Conservation (phyloP, 2,329 filamentous ascomycete species). For the Pseudodiploospora longispora region DNA sequence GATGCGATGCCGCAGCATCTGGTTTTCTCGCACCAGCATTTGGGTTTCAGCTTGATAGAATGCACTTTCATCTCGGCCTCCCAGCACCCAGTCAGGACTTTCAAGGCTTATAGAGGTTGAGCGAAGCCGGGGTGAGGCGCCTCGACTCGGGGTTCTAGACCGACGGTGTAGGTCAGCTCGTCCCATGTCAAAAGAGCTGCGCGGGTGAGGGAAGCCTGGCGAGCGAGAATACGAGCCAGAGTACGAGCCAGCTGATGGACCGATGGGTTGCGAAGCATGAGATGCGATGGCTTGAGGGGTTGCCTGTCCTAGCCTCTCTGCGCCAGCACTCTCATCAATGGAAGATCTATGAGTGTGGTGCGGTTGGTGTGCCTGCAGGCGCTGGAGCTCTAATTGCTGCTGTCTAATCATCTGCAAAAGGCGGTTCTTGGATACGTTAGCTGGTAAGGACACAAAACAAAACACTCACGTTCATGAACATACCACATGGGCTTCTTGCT, state of each 20-base stretch:
- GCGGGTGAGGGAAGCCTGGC: slow-evolving; percentile 40
- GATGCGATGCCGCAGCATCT: slow-evolving; percentile 71
- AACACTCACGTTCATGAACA: slow-evolving; percentile 17
- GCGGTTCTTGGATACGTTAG: slow-evolving; percentile 49
- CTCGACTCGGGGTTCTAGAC: slow-evolving; percentile 52
- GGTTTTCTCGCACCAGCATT: slow-evolving; percentile 69
- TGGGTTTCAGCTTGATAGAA: slow-evolving; percentile 80
- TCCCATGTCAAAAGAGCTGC: slow-evolving; percentile 52
- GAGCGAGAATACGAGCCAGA: slow-evolving; percentile 41
- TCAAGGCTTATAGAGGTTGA: slow-evolving; percentile 52
- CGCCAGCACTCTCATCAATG: slow-evolving; percentile 42
- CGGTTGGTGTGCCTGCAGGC: slow-evolving; percentile 42
- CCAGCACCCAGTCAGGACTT: slow-evolving; percentile 52
- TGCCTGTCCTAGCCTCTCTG: slow-evolving; percentile 35
- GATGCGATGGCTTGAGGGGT: slow-evolving; percentile 26
- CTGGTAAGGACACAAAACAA: not conserved
- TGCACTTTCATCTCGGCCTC: slow-evolving; percentile 63
- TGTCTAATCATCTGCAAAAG: slow-evolving; percentile 68
- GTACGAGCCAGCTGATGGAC: slow-evolving; percentile 19
- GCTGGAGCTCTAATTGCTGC: slow-evolving; percentile 63
- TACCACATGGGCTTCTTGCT: slow-evolving; percentile 72
- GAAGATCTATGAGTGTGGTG: slow-evolving; percentile 29
- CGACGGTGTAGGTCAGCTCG: slow-evolving; percentile 47
- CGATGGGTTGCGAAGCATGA: slow-evolving; percentile 17
- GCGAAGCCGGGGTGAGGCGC: slow-evolving; percentile 48